phyloP scores from a whole-genome alignment of 2,329 filamentous ascomycete species.

The Fusarium sp. region DNA sequence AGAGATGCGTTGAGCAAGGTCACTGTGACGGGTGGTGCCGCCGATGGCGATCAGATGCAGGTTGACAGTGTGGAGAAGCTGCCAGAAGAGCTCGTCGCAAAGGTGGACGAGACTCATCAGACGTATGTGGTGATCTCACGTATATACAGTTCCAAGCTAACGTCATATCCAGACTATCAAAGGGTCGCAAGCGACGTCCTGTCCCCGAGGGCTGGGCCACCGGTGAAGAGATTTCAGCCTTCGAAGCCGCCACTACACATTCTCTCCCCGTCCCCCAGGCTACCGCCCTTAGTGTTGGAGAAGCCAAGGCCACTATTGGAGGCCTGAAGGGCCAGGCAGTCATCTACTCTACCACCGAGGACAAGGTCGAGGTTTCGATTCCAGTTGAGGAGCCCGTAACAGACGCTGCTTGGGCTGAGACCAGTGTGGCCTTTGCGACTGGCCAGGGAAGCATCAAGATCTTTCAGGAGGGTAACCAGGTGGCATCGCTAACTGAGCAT shows the following conservation, averaged over 20 bases:
- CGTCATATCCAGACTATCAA: conserved; percentile 76
- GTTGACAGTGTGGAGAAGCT: conserved; percentile 83
- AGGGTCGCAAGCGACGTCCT: conserved; percentile 89
- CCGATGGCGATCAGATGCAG: conserved; percentile 89
- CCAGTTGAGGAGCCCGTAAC: conserved; percentile 79
- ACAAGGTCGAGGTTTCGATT: conserved; percentile 77
- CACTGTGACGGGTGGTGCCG: conserved; percentile 73
- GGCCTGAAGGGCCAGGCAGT: conserved; percentile 82
- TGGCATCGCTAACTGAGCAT: conserved; percentile 82
- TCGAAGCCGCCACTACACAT: conserved; percentile 62
- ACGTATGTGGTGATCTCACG: conserved; percentile 68
- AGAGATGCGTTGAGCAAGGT: conserved; percentile 90
- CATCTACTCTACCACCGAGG: conserved; percentile 80
- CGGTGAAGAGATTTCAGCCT: conserved; percentile 74
- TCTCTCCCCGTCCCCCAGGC: conserved; percentile 64
- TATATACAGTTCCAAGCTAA: conserved; percentile 21
- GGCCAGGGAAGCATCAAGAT: conserved; percentile 85
- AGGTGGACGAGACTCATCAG: conserved; percentile 85
- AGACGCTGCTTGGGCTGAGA: conserved; percentile 73
- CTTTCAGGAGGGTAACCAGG: conserved; percentile 79
- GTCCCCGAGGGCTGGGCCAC: conserved; percentile 89
- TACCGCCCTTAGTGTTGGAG: conserved; percentile 66
- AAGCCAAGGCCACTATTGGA: conserved; percentile 79
- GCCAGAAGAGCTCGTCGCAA: conserved; percentile 77
- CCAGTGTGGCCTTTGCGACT: conserved; percentile 80